Conservation (phyloP, 495 filamentous ascomycete species). For the Aspergillus incahuasiensis region DNA sequence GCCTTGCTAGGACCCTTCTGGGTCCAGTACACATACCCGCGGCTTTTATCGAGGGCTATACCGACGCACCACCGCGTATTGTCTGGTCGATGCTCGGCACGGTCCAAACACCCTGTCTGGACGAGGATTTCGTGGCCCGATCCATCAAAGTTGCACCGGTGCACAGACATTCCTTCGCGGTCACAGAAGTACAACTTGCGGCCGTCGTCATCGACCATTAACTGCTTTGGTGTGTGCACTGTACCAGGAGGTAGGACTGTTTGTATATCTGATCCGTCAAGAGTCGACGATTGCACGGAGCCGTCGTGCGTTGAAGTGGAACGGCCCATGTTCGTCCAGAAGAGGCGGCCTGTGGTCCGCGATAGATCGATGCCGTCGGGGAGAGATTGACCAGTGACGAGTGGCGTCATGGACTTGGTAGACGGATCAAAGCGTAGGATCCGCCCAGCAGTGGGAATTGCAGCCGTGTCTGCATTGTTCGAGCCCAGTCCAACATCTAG, state of each 20-base stretch:
- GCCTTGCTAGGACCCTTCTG: constrained; percentile 52
- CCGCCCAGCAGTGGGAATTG: constrained; percentile 20
- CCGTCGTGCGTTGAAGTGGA: constrained; percentile 36
- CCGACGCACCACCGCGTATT: constrained; percentile 51
- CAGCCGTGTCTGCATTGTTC: constrained; percentile 23
- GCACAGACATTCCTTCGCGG: constrained; percentile 48
- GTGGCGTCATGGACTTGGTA: constrained; percentile 18
- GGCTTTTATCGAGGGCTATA: constrained; percentile 34
- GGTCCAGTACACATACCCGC: constrained; percentile 50
- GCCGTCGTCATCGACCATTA: constrained; percentile 29
- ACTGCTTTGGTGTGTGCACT: constrained; percentile 53
- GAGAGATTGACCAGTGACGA: constrained; percentile 29
- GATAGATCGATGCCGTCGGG: constrained; percentile 49
- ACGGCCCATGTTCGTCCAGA: constrained; percentile 53
- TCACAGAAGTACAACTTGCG: constrained; percentile 49
- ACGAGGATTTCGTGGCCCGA: constrained; percentile 38
- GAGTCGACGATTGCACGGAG: constrained; percentile 36
- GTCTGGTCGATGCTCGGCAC: constrained; percentile 20
- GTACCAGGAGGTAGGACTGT: constrained; percentile 33
- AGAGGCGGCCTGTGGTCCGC: constrained; percentile 30
- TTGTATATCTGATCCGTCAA: constrained; percentile 40
- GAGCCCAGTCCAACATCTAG: constrained; percentile 29
- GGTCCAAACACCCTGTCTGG: constrained; percentile 27
- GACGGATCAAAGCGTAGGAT: constrained; percentile 20
- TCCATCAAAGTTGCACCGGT: constrained; percentile 45